A percentile compares a stretch with the other conserved stretches of the same genome.
Evolutionary conservation across 805 yeast species (phyloP).

Genomic region (Metschnikowia koreensis): DNA sequence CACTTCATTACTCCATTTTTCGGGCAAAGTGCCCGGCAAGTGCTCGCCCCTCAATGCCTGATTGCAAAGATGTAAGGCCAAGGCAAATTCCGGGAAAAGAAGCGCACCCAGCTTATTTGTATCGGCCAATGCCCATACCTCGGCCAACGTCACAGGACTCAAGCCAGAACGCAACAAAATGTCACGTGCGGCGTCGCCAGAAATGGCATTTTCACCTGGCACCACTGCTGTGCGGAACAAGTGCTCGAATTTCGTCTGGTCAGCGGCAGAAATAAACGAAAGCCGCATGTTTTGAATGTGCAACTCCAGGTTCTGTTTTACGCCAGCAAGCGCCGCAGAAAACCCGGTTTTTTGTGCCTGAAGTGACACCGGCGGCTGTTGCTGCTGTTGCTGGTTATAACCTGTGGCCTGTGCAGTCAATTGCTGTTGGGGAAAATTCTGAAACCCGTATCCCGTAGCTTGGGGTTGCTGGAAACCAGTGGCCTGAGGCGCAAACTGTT

Average conservation of each 20-base stretch:
- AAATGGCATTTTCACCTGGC: slow-evolving; percentile 62
- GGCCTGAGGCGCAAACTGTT: slow-evolving; percentile 26
- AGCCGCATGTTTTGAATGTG: slow-evolving; percentile 75
- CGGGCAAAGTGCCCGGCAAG: slow-evolving; percentile 71
- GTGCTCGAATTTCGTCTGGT: slow-evolving; percentile 83
- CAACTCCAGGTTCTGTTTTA: slow-evolving; percentile 52
- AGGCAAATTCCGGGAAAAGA: slow-evolving; percentile 90
- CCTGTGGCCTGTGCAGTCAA: slow-evolving; percentile 5
- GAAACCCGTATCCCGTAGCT: slow-evolving; percentile 11
- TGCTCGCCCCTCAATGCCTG: slow-evolving; percentile 73
- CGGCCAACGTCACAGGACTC: slow-evolving; percentile 70
- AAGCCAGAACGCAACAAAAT: slow-evolving; percentile 79
- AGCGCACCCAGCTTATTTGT: slow-evolving; percentile 81
- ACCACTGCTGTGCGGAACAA: slow-evolving; percentile 78
- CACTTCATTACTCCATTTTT: slow-evolving; percentile 76
- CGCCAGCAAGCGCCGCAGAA: slow-evolving; percentile 36
- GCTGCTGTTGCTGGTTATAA: slow-evolving; percentile 12
- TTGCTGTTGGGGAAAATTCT: neutral
- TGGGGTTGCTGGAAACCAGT: slow-evolving; percentile 33
- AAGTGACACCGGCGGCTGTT: slow-evolving; percentile 15
- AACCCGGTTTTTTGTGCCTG: slow-evolving; percentile 50
- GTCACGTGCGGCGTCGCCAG: slow-evolving; percentile 73
- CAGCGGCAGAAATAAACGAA: slow-evolving; percentile 79
- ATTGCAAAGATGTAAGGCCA: slow-evolving; percentile 85
- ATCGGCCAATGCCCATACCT: slow-evolving; percentile 90